These are phyloP conservation scores for Aspergillus pseudoviridinutans DNA, from an alignment of 2,329 filamentous ascomycete genomes.

Conservation along the genomic window DNA sequence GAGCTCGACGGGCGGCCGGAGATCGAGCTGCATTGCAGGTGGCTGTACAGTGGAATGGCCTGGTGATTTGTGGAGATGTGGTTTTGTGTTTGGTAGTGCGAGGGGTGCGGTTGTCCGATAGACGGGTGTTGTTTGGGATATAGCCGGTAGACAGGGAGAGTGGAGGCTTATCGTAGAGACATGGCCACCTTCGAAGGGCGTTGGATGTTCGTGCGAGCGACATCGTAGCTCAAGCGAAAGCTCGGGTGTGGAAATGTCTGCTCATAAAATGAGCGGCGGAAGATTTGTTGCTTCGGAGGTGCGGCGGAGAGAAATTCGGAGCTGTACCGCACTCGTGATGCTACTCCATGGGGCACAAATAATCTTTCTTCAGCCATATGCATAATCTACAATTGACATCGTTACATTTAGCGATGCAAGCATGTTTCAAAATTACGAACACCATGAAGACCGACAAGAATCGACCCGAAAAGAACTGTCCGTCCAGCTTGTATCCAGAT, in stretches of 20 bases:
- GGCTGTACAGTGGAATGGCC: slow-evolving; percentile 10
- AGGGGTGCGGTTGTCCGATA: neutral
- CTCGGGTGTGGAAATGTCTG: neutral
- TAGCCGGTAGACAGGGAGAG: neutral
- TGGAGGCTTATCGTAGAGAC: neutral
- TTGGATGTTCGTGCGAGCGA: slow-evolving; percentile 15
- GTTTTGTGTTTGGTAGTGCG: neutral
- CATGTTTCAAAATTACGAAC: neutral
- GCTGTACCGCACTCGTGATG: neutral
- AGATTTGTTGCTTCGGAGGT: slow-evolving; percentile 2
- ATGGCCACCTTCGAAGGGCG: slow-evolving; percentile 14
- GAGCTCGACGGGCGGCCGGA: slow-evolving; percentile 7
- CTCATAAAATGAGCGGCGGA: neutral
- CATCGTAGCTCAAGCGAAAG: slow-evolving; percentile 5
- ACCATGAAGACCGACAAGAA: too few relatives aligned
- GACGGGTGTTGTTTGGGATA: neutral
- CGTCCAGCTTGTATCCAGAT: slow-evolving; percentile 13
- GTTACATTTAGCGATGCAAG: neutral
- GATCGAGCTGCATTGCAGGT: slow-evolving; percentile 7
- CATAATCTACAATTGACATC: too few relatives aligned
- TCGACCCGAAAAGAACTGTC: neutral
- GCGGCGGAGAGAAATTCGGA: slow-evolving; percentile 4
- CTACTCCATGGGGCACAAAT: neutral
- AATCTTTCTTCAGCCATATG: neutral
- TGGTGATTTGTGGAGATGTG: neutral